These are phyloP conservation scores for Pezicula carpinea DNA, from an alignment of 2,329 filamentous ascomycete species.

Conservation along the genomic window DNA sequence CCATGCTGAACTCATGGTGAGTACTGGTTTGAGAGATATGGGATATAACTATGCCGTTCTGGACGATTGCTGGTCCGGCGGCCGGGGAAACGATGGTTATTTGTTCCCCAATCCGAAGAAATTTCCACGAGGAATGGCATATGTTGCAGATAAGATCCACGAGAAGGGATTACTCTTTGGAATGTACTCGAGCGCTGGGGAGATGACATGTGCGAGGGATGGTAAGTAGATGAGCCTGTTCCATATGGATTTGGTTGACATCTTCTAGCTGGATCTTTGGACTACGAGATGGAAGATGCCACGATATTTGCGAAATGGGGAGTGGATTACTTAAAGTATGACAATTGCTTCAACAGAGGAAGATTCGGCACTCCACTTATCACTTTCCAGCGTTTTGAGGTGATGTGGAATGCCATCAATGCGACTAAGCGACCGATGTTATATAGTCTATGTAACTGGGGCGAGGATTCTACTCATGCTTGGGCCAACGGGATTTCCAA, in stretches of 20 bases:
- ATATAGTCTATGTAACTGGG: conserved; percentile 38
- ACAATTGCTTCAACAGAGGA: conserved; percentile 50
- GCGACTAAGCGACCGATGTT: conserved; percentile 27
- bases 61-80: conserved; percentile 44
- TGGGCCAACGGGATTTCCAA: conserved; percentile 34
- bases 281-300: conserved; percentile 44
- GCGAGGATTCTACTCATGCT: conserved; percentile 35
- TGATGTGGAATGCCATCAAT: conserved; percentile 28
- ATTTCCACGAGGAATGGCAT: conserved; percentile 38
- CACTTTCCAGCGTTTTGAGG: conserved; percentile 22
- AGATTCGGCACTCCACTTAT: conserved; percentile 33
- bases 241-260: not conserved
- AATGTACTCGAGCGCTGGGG: conserved; percentile 33
- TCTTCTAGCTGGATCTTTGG: conserved; percentile 27
- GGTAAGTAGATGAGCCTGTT: conserved; percentile 8
- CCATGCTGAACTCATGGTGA: conserved; percentile 40
- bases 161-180: conserved; percentile 35
- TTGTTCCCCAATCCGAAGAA: conserved; percentile 31
- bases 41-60: conserved; percentile 52
- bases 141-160: conserved; percentile 35
- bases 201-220: conserved; percentile 24
- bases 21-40: conserved; percentile 41
- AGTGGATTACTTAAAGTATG: conserved; percentile 46
- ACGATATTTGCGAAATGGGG: conserved; percentile 45
- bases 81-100: conserved; percentile 25